Base-by-base conservation (phyloP, 2,329 filamentous ascomycete genomes). In the Calonectria leucothoes region DNA sequence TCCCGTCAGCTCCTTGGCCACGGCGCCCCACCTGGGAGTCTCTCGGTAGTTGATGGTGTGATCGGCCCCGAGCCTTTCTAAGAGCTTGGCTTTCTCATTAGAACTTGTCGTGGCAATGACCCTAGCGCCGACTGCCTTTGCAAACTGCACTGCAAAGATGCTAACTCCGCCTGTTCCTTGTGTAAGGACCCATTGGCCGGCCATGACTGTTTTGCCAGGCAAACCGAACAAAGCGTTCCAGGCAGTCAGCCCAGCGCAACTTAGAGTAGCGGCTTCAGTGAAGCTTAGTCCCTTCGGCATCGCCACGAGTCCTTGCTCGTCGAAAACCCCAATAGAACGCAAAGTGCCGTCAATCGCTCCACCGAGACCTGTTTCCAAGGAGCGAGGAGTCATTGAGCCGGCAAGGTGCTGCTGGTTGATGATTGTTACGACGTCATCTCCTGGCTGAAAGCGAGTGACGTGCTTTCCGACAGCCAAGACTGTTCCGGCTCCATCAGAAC, bases 201-300 rank as follows among this genome's bases (percentile, higher is more conserved):
- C 78, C 4, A 66, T 75, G 27, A 85, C 52, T 2, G 75, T 69
- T 83, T 20, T 85, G 1, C 64, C 72, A 14, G n/a, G 25, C 76
- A 88, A 57, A 0, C 90, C 89, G 65, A 88, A 91, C 4, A 91
- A 81, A 8, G 88, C 88, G 75, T 91, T 91, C 90, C 89, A 91
- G 2, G 89, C 88, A 0, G 89, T 91, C 14, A 91, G 71, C 1
- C 85, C 89, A 0, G 90, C 89, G 73, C 89, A 91, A 3, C 85
- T 80, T 0, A 91, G 82, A 0, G 88, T 91, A 31, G 86, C 84
- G 1, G 85, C 87, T 73, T 91, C 88, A 1, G 84, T 72, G 51
- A 84, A 86, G 67, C 77, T 85, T 6, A 91, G 80, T 20, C 86
- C 86, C 5, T 81, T 77, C 0, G 93, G 93, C 79, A 90, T 88